Percentiles rank a stretch among this genome's conserved stretches.
These are phyloP conservation scores for Globisporangium splendens DNA, from an alignment of 352 stramenopile species.

Conservation along the genomic window DNA sequence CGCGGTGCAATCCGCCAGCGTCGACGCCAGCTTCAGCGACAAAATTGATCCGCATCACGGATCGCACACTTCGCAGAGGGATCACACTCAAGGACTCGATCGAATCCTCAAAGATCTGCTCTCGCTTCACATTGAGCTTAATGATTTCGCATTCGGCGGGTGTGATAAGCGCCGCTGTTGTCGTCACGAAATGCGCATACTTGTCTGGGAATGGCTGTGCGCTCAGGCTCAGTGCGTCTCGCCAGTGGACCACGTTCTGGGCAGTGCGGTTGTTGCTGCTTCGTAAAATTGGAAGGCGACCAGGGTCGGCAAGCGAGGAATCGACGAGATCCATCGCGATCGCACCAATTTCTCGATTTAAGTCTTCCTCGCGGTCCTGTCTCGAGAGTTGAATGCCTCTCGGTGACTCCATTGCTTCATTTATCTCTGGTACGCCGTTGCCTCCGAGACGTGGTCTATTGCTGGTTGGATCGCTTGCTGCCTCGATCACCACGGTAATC, in stretches of 20 bases:
- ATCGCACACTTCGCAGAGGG: no score
- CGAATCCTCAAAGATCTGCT: conserved; percentile 45
- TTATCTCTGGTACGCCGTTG: no score
- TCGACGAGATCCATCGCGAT: neutral
- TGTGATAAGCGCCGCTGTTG: conserved; percentile 32
- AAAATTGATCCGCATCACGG: conserved; percentile 52
- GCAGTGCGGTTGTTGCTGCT: neutral
- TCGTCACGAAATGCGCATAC: conserved; percentile 45
- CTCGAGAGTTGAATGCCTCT: no score
- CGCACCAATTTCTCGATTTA: neutral
- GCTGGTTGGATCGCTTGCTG: no score
- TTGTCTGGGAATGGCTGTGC: conserved; percentile 37
- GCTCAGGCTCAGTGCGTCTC: conserved; percentile 25
- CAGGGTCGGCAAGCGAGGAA: neutral
- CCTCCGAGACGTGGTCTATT: no score
- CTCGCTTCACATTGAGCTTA: conserved; percentile 36
- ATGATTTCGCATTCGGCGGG: conserved; percentile 38
- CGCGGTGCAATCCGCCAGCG: conserved; percentile 70
- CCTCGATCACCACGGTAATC: no score
- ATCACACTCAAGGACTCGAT: conserved; percentile 21
- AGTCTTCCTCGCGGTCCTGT: neutral
- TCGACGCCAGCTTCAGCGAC: conserved; percentile 61
- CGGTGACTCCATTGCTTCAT: no score
- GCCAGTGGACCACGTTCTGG: conserved; percentile 13
- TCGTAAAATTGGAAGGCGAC: neutral